Evolutionary conservation across 163 green algal genomes (phyloP), one percentile per base, ranked within the genome.

Genomic region (Scenedesmus sp.): DNA sequence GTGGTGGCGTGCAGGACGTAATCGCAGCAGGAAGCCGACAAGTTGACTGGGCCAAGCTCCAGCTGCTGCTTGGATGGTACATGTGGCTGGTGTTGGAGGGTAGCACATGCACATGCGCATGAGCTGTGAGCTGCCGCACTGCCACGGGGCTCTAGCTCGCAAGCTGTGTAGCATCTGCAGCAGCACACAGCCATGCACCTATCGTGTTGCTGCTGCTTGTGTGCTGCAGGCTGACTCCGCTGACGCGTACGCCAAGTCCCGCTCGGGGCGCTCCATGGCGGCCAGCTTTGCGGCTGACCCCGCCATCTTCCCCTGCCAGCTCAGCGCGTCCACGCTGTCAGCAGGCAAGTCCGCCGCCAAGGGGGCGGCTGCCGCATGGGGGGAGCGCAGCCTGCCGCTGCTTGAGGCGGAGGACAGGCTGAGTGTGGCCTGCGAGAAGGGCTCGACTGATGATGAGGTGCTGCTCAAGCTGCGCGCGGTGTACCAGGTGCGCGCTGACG

Each of bases 371-470:
- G 81, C 88, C 24, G 91, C 94, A 13, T 99, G 97, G 97, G 98
- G 98, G 65, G 90, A 94, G 80, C 91, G 96, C 37, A 88, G 94
- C 59, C 93, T 99, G 92, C 56, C 83, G 15, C 94, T 96, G 86
- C 95, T 99, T 76, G 98, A 99, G 78, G 98, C 98, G 0, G 97
- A 99, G 94, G 98, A 99, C 65, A 89, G 97, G 9, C 95, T 99
- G 49, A 95, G 96, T 1, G 93, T 99, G 61, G 98, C 97, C 0
- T 99, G 96, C 87, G 98, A 99, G 94, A 98, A 98, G 94, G 96
- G 95, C 20, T 94, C 96, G 37, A 98, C 95, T 0, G 91, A 95
- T 3, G 97, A 99, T 88, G 49, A 93, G 7, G 94, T 96, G 37
- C 93, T 94, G 81, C 81, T 93, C n/a, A 76, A 94, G 87, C 93